Evolutionary conservation across 2,329 filamentous ascomycete species (phyloP).

Genomic region (Geosmithia flava): DNA sequence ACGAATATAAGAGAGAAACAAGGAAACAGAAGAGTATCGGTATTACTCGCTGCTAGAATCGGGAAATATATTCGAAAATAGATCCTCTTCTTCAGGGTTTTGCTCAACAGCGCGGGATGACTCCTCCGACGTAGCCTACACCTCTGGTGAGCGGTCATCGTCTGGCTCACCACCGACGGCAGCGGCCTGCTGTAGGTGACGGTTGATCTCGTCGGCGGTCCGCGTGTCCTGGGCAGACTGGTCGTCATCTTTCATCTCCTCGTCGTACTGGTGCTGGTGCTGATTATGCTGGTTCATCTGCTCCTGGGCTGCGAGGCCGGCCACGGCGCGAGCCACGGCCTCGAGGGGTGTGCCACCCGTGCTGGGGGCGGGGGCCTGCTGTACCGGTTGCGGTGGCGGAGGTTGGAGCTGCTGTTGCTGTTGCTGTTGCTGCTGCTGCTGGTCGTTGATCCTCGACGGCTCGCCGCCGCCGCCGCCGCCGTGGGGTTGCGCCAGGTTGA

Average conservation of each 20-base stretch:
- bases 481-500: constrained; percentile 41
- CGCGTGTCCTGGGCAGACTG: constrained; percentile 21
- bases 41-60: too few relatives aligned
- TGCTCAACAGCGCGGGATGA: too few relatives aligned
- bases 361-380: constrained; percentile 1
- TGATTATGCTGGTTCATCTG: constrained; percentile 22
- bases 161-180: not conserved
- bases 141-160: not conserved
- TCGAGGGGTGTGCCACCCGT: constrained; percentile 26
- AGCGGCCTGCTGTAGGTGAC: constrained; percentile 29
- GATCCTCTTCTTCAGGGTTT: too few relatives aligned
- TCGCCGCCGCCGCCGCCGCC: not conserved
- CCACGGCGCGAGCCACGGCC: constrained; percentile 36
- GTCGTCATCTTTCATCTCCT: constrained; percentile 1
- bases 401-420: constrained; percentile 3
- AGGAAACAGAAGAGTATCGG: too few relatives aligned
- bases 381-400: constrained; percentile 1
- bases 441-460: constrained; percentile 1
- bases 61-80: too few relatives aligned
- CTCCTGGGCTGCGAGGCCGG: constrained; percentile 27
- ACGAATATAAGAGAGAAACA: too few relatives aligned
- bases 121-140: too few relatives aligned
- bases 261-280: not conserved
- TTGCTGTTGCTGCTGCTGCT: constrained; percentile 1
- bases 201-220: constrained; percentile 40